phyloP scores from a whole-genome alignment of 495 filamentous ascomycete genomes.

The Penicillium bialowiezense region DNA sequence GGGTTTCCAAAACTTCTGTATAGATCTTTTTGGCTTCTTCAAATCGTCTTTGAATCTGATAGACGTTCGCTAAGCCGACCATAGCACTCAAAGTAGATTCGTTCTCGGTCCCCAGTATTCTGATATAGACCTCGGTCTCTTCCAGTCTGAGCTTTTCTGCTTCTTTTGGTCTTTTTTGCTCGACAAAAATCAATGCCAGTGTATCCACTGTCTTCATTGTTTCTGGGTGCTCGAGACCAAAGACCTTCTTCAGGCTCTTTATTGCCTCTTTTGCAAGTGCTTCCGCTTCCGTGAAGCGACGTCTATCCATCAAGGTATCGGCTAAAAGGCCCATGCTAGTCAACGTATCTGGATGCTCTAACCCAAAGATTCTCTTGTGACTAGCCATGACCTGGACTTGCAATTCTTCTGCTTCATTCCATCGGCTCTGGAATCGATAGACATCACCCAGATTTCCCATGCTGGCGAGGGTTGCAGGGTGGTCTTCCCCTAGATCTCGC shows the following conservation, averaged over 20 bases:
- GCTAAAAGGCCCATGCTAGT: conserved; percentile 26
- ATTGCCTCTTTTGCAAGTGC: too few relatives aligned
- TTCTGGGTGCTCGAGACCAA: too few relatives aligned
- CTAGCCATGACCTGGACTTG: not conserved
- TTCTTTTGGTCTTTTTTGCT: too few relatives aligned
- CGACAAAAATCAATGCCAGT: too few relatives aligned
- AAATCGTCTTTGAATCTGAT: not conserved
- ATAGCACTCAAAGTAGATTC: too few relatives aligned
- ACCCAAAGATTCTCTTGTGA: conserved; percentile 23
- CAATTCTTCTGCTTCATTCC: conserved; percentile 21
- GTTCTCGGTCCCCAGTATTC: too few relatives aligned
- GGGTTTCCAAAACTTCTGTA: conserved; percentile 19
- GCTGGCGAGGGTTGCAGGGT: too few relatives aligned
- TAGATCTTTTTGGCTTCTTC: not conserved
- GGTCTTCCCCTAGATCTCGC: not conserved
- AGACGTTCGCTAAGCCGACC: not conserved
- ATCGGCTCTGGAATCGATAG: not conserved
- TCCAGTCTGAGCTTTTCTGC: not conserved
- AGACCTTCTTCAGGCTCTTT: too few relatives aligned
- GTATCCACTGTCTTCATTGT: too few relatives aligned
- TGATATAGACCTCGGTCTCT: not conserved
- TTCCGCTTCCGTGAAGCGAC: too few relatives aligned
- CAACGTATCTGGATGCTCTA: conserved; percentile 34
- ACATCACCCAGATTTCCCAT: not conserved
- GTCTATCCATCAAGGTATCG: too few relatives aligned